Conservation (phyloP, 352 stramenopile species). For the Globisporangium echinulatum region DNA sequence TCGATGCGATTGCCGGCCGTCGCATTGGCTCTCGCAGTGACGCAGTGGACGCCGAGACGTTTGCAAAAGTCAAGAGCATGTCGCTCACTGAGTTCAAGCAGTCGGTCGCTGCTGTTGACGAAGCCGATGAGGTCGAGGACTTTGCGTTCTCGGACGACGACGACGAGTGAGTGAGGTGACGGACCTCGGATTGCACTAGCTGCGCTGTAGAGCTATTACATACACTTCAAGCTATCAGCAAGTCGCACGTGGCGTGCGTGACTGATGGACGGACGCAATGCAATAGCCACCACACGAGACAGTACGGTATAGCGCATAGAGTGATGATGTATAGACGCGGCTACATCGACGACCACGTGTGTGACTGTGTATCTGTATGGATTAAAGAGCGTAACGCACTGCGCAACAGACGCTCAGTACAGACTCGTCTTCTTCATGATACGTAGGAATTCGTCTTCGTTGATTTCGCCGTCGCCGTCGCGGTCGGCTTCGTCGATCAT, state of each 20-base stretch:
- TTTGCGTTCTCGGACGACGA: constrained; percentile 76
- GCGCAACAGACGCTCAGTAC: constrained; percentile 24
- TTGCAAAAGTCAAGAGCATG: constrained; percentile 75
- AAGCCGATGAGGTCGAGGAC: constrained; percentile 67
- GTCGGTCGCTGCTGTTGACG: constrained; percentile 64
- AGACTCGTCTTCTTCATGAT: constrained; percentile 97
- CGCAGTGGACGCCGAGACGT: constrained; percentile 55
- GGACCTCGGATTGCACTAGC: too few species aligned
- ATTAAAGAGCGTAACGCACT: background rate
- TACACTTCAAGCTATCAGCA: too few species aligned
- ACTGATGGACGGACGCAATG: too few species aligned
- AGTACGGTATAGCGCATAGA: background rate
- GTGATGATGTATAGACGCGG: background rate
- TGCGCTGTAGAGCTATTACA: too few species aligned
- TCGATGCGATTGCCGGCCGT: constrained; percentile 16
- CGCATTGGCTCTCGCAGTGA: constrained; percentile 17
- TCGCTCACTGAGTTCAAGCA: constrained; percentile 79
- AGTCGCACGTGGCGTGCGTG: too few species aligned
- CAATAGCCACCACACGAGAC: too few species aligned
- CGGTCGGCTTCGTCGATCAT: constrained; percentile 97
- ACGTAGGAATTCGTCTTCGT: constrained; percentile 93
- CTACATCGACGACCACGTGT: background rate
- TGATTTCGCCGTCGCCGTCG: constrained; percentile 95
- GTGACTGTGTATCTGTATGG: too few species aligned
- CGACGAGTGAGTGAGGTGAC: too few species aligned